Base-by-base conservation (phyloP, 441 rosid species). In the Macaranga tanarius region DNA sequence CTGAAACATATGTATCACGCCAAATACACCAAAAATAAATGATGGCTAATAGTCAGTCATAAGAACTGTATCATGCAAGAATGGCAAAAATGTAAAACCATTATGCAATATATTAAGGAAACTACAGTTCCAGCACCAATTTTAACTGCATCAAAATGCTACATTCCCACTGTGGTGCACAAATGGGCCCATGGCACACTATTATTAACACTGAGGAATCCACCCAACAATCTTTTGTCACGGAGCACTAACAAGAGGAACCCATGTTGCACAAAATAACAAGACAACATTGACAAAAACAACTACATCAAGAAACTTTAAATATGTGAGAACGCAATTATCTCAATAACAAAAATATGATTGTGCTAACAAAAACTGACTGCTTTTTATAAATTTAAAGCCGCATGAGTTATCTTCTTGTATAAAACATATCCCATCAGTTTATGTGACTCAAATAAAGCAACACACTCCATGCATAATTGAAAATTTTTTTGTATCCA, bases 101-200 rank as follows among this genome's bases (percentile, higher is more conserved):
- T 16, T 15, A 45, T 28, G 10, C 25, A 26, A 45, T 5, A 16
- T 0, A 62, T 28, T 50, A 17, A 42, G 22, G 22, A 45, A 6
- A 28, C 7, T 13, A 47, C 38, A 47, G 55, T 47, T 26, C 52
- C 66, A 61, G 16, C 26, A 59, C n/a, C 28, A 31, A 9, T 25
- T 26, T 26, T 60, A 5, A 60, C 34, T 19, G 61, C 26, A 71
- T 23, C 31, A 28, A 71, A 71, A 26, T 60, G 73, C 31, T 20
- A 60, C 59, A 71, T n/a, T 10, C 10, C 31, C 26, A 38, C 23
- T 44, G 45, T 45, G 55, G 54, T 44, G 56, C 73, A 44, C 10
- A 45, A 38, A 69, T 22, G 28, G 51, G n/a, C 26, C 20, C 22
- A 20, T 45, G 17, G 42, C 54, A 31, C 26, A 44, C 42, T 40